Evolutionary conservation across 2,329 filamentous ascomycete genomes (phyloP), one percentile per base, ranked within the genome.

Genomic region (Chlorencoelia australis): DNA sequence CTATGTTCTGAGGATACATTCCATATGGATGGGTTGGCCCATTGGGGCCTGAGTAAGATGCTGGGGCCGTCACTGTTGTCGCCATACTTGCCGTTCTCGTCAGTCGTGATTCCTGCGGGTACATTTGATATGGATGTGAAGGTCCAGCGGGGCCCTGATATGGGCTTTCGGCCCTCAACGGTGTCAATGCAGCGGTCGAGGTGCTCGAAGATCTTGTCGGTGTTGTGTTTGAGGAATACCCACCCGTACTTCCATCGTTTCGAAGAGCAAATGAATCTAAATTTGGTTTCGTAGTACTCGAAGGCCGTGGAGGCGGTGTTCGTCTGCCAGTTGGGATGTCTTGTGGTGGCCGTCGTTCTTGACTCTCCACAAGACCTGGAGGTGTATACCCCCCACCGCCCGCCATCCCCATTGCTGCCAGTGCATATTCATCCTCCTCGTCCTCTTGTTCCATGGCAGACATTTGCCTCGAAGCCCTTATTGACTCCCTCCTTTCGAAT

Each of bases 81-180:
- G 75, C 72, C 24, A 81, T 64, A 53, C 84, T 88, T 16, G 71
- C 65, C 7, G 75, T 71, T 39, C 62, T 57, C 26, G 54, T 54
- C 26, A 59, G 33, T 38, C 59, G 53, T 24, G 83, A 83, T 48
- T 78, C 85, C 55, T 94, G 88, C 2, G 82, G 71, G 51, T 94
- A 95, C 67, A 94, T 75, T 27, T 71, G 73, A 57, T 95, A 95
- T 2, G 86, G 86, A 54, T 95, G 87, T 37, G 83, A 75, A 6
- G 87, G 87, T 2, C 75, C 75, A 31, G 68, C 70, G 5, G 73
- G 66, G 8, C 75, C 72, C 20, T 66, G 66, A 47, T 79, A 75
- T 3, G 78, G 70, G 43, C 62, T 71, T 55, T 71, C 74, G 49
- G 51, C 22, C 18, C 50, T 51, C 26, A 54, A 32, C 16, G 44